Percentiles rank a stretch among this genome's conserved stretches.
Conservation (phyloP, 169 alveolate species). For the Eimeria falciformis region DNA sequence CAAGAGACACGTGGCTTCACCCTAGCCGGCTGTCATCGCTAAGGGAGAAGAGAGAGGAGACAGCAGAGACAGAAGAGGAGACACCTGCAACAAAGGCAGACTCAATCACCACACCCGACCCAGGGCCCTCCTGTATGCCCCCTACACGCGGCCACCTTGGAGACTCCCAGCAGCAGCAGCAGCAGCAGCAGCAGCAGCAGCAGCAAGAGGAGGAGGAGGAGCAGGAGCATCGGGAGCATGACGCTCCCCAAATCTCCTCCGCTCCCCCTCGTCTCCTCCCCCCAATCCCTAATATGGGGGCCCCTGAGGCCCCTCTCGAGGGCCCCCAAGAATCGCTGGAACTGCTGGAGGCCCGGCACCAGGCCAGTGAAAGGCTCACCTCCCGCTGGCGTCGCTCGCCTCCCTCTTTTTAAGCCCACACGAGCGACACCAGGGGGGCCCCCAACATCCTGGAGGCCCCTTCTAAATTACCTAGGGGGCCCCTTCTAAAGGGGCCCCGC, state of each 20-base stretch:
- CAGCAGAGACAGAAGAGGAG: no score
- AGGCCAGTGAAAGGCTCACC: neutral
- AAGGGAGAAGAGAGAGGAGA: no score
- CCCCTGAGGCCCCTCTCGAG: neutral
- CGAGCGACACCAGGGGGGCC: neutral
- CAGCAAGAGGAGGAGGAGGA: constrained; percentile 26
- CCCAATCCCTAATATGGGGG: neutral
- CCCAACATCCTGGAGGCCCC: neutral
- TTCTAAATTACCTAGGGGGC: neutral
- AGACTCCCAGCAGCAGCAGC: neutral
- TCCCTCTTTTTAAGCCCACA: neutral
- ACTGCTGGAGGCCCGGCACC: neutral
- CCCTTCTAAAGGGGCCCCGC: constrained; percentile 22
- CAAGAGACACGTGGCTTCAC: no score
- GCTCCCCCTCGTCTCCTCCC: neutral
- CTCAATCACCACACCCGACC: no score
- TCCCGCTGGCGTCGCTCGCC: constrained; percentile 23
- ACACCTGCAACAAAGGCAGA: neutral
- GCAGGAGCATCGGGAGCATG: neutral
- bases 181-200: constrained; percentile 37
- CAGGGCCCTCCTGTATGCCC: no score
- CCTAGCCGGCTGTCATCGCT: no score
- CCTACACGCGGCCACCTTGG: no score
- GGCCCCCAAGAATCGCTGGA: neutral
- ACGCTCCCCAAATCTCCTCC: neutral